A percentile compares a stretch with the other conserved stretches of the same genome.
Conservation (phyloP, 352 stramenopile genomes). For the Globisporangium megalacanthum region DNA sequence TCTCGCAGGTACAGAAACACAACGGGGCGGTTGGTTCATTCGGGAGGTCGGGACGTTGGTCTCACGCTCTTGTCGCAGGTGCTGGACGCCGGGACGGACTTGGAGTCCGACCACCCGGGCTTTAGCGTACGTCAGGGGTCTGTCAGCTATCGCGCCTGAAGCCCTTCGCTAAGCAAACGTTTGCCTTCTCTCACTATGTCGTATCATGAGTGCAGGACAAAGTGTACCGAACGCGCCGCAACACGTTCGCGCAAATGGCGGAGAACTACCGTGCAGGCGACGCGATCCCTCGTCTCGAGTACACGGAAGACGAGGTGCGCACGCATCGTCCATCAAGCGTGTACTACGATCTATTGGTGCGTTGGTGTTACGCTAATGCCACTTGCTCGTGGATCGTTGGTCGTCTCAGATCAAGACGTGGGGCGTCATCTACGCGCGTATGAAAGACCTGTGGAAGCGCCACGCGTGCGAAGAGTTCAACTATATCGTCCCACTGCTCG, state of each 20-base stretch:
- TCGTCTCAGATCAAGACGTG: slow-evolving; percentile 68
- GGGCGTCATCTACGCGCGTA: slow-evolving; percentile 90
- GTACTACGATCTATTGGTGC: background rate
- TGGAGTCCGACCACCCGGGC: slow-evolving; percentile 93
- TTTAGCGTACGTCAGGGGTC: slow-evolving; percentile 69
- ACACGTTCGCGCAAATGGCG: slow-evolving; percentile 86
- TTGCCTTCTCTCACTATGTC: background rate
- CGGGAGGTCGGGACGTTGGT: too few relatives aligned
- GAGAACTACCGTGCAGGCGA: slow-evolving; percentile 88
- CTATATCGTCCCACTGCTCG: slow-evolving; percentile 90
- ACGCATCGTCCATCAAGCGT: slow-evolving; percentile 7
- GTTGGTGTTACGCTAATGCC: background rate
- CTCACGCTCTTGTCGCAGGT: slow-evolving; percentile 34
- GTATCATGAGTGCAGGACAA: slow-evolving; percentile 39
- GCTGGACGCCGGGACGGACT: slow-evolving; percentile 92
- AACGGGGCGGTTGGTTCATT: too few relatives aligned
- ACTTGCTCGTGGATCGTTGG: background rate
- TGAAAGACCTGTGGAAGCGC: slow-evolving; percentile 91
- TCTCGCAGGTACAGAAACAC: slow-evolving; percentile 20
- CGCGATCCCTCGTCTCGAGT: slow-evolving; percentile 91
- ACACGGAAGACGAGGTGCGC: slow-evolving; percentile 91
- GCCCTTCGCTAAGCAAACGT: background rate
- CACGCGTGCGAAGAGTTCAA: slow-evolving; percentile 97
- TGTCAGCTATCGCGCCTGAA: background rate
- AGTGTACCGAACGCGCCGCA: slow-evolving; percentile 88